These are phyloP conservation scores for Gloeopeniophorella convolvens DNA, from an alignment of 768 basidiomycete species.

Conservation along the genomic window DNA sequence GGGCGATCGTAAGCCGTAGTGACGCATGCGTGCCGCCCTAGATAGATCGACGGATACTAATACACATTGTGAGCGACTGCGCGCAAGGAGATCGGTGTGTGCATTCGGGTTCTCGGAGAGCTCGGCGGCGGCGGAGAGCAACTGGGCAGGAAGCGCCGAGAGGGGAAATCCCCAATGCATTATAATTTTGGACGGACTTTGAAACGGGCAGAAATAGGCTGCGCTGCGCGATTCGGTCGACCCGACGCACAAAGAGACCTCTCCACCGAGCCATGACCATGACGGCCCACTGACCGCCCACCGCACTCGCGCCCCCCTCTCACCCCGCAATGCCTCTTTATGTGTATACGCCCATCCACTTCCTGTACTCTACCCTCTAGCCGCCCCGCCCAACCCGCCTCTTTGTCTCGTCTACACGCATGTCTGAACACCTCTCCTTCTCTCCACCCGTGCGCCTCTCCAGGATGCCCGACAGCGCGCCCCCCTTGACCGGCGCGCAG, in stretches of 20 bases:
- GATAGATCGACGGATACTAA: too few relatives aligned
- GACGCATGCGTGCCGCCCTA: too few relatives aligned
- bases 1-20: too few relatives aligned
- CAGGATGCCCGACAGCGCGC: not conserved
- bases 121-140: too few relatives aligned
- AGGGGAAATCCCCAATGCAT: not conserved
- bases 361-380: constrained; percentile 14
- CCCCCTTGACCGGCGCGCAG: not conserved
- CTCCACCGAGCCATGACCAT: constrained; percentile 1
- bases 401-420: not conserved
- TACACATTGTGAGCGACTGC: too few relatives aligned
- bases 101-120: too few relatives aligned
- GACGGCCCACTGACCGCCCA: constrained; percentile 16
- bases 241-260: not conserved
- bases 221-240: too few relatives aligned
- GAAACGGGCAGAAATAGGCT: not conserved
- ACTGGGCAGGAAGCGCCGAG: too few relatives aligned
- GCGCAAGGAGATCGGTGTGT: too few relatives aligned
- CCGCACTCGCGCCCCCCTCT: constrained; percentile 3
- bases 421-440: constrained; percentile 9
- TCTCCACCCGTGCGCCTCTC: constrained; percentile 8
- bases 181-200: constrained; percentile 18
- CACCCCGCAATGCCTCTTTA: constrained; percentile 18
- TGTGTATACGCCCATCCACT: constrained; percentile 9
- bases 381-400: not conserved